These are phyloP conservation scores for Tritrichomonas musculus DNA, from an alignment of 208 protist genomes.

Conservation along the genomic window DNA sequence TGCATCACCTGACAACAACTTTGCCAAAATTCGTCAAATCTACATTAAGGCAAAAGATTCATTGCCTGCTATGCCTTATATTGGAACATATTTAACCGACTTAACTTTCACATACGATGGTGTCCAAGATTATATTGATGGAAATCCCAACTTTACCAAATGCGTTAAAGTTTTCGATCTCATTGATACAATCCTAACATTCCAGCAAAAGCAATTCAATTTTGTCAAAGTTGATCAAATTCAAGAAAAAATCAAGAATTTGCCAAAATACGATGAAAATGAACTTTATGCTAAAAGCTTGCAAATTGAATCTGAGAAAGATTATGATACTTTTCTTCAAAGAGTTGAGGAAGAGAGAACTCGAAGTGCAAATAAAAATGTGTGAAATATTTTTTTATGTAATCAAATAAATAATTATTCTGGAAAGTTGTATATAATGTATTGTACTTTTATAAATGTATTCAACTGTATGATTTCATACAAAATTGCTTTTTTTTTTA, in stretches of 20 bases:
- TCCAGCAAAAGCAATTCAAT: slow-evolving; percentile 21
- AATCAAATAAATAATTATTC: too few species aligned
- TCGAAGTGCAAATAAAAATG: too few species aligned
- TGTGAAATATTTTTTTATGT: too few species aligned
- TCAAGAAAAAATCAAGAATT: not conserved
- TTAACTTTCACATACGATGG: slow-evolving; percentile 24
- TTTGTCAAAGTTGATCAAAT: not conserved
- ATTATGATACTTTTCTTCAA: too few species aligned
- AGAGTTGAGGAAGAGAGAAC: too few species aligned
- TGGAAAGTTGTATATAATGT: too few species aligned
- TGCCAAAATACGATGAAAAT: not conserved
- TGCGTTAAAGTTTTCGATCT: not conserved
- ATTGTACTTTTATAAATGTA: too few species aligned
- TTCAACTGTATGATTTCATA: too few species aligned
- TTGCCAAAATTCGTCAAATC: not conserved
- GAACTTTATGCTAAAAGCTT: too few species aligned
- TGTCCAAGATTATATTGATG: not conserved
- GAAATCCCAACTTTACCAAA: not conserved
- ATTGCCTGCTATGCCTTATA: not conserved
- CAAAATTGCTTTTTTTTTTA: too few species aligned
- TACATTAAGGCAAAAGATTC: not conserved
- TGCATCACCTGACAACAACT: not conserved
- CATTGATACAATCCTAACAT: not conserved
- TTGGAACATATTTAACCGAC: not conserved
- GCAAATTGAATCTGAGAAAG: too few species aligned